phyloP scores from a whole-genome alignment of 768 basidiomycete genomes.

The Paxillus rubicundulus region DNA sequence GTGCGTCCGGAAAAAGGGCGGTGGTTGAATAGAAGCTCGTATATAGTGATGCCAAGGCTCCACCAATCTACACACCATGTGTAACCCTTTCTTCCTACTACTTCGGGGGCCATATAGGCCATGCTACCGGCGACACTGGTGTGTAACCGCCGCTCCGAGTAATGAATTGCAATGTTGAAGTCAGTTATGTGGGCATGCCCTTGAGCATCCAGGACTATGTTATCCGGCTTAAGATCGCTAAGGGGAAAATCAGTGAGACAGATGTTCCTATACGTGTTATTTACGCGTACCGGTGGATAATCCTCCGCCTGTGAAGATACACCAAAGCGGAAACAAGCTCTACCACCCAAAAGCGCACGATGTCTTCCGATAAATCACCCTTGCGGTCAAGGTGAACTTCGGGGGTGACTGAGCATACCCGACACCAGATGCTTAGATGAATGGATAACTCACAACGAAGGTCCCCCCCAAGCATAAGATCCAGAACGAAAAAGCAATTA shows the following conservation, averaged over 20 bases:
- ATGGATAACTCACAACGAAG: slow-evolving; percentile 66
- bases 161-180: slow-evolving; percentile 99
- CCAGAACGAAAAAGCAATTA: slow-evolving; percentile 96
- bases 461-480: slow-evolving; percentile 95
- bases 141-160: slow-evolving; percentile 83
- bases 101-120: slow-evolving; percentile 99
- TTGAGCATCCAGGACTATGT: slow-evolving; percentile 87
- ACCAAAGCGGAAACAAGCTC: slow-evolving; percentile 83
- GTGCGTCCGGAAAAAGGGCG: slow-evolving; percentile 92
- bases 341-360: slow-evolving; percentile 84
- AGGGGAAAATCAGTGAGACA: slow-evolving; percentile 10
- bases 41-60: slow-evolving; percentile 89
- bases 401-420: not conserved
- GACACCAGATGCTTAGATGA: not conserved
- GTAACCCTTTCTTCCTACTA: slow-evolving; percentile 90
- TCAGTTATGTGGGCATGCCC: slow-evolving; percentile 98
- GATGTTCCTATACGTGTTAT: slow-evolving; percentile 1
- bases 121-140: slow-evolving; percentile 96
- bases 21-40: slow-evolving; percentile 79
- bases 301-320: slow-evolving; percentile 88
- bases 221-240: slow-evolving; percentile 97
- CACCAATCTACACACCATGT: slow-evolving; percentile 94
- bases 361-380: slow-evolving; percentile 62
- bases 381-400: slow-evolving; percentile 83
- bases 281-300: slow-evolving; percentile 82